phyloP scores from a whole-genome alignment of 2,329 filamentous ascomycete species.

The Claviceps paspali region DNA sequence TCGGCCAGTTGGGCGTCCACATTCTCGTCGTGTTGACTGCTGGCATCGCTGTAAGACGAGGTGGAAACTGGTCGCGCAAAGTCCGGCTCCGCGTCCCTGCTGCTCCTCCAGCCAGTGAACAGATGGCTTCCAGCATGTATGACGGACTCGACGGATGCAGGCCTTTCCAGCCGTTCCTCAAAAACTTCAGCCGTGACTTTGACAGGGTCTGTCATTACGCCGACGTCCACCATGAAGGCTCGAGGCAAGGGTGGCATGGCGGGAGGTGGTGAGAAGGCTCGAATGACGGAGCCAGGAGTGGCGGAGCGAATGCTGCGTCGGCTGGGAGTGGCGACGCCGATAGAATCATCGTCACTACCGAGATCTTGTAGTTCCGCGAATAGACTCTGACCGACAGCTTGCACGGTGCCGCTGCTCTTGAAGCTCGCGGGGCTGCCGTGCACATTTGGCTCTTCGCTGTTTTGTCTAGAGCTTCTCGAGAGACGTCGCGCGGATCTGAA shows the following conservation, averaged over 20 bases:
- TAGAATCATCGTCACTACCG: slow-evolving; percentile 59
- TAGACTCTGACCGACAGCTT: slow-evolving; percentile 55
- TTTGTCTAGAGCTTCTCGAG: slow-evolving; percentile 42
- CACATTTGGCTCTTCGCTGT: slow-evolving; percentile 42
- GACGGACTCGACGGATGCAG: slow-evolving; percentile 27
- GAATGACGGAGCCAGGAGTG: slow-evolving; percentile 33
- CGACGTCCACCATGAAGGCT: slow-evolving; percentile 42
- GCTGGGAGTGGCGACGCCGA: slow-evolving; percentile 41
- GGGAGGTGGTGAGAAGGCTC: slow-evolving; percentile 29
- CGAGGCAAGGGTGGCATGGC: slow-evolving; percentile 34
- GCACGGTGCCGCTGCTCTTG: slow-evolving; percentile 35
- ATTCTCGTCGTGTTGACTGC: slow-evolving; percentile 33
- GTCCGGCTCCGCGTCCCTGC: slow-evolving; percentile 12
- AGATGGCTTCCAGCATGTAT: slow-evolving; percentile 15
- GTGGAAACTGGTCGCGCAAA: slow-evolving; percentile 29
- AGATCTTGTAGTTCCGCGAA: slow-evolving; percentile 83
- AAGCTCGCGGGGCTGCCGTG: slow-evolving; percentile 46
- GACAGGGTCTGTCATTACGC: slow-evolving; percentile 46
- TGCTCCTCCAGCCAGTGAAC: slow-evolving; percentile 12
- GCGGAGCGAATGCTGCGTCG: slow-evolving; percentile 30
- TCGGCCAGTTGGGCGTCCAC: slow-evolving; percentile 36
- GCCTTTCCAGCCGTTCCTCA: slow-evolving; percentile 12
- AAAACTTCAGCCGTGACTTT: slow-evolving; percentile 16
- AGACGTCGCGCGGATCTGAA: slow-evolving; percentile 52
- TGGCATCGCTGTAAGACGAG: slow-evolving; percentile 36